A percentile compares a stretch with the other conserved stretches of the same genome.
These are phyloP conservation scores for Ceratocystis lukuohia DNA, from an alignment of 2,329 filamentous ascomycete species.

Conservation along the genomic window DNA sequence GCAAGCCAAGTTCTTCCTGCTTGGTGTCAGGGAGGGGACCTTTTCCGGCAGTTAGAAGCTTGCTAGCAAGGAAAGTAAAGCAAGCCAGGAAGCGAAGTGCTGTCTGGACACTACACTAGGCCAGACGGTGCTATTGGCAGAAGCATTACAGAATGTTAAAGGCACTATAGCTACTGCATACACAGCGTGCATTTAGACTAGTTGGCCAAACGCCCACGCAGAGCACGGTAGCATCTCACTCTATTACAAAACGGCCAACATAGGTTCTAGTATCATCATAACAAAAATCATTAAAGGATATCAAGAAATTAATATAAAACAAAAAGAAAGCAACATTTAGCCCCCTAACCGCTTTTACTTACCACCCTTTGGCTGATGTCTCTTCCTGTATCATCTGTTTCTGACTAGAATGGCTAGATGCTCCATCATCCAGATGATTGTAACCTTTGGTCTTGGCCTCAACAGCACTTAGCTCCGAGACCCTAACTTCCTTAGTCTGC, in stretches of 20 bases:
- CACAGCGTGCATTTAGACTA: no score
- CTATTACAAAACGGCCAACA: neutral
- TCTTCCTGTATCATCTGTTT: conserved; percentile 13
- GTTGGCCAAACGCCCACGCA: no score
- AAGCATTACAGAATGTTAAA: no score
- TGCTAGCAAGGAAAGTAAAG: no score
- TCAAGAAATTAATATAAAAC: neutral
- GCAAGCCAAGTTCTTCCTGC: no score
- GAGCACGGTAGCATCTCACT: neutral
- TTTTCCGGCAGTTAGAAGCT: no score
- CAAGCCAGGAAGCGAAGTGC: no score
- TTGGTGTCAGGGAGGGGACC: no score
- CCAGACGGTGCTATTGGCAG: no score
- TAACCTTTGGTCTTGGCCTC: conserved; percentile 16
- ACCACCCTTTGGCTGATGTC: neutral
- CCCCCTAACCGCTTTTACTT: neutral
- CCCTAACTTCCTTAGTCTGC: conserved; percentile 17
- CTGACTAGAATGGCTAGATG: conserved; percentile 16
- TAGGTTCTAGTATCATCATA: neutral
- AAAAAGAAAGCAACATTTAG: neutral
- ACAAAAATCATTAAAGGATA: neutral
- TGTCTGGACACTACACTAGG: no score
- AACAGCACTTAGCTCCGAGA: conserved; percentile 16
- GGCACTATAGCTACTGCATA: no score
- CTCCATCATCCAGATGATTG: conserved; percentile 16